Base-by-base conservation (phyloP, 352 stramenopile genomes). In the Pythium scleroteichum region DNA sequence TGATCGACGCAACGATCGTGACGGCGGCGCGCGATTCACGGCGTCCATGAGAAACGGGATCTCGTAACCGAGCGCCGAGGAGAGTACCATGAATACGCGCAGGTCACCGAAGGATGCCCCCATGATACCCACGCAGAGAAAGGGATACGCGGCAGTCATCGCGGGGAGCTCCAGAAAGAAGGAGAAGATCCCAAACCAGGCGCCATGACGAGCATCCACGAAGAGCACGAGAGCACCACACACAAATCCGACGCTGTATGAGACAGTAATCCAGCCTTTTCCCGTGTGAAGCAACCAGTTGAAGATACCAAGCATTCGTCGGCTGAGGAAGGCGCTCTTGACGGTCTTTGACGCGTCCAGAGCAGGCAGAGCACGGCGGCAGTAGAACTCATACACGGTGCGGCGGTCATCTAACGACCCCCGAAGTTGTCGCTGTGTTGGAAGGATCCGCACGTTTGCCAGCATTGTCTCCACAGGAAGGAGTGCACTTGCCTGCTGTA, bases 11-110 rank as follows among this genome's bases (percentile, higher is more conserved):
- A 27, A 54, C 14, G 48, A 54, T 54, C 8, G 48, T 54, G 17
- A 23, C 29, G n/a, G 27, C 4, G 48, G 39, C 4, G 17, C 48
- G 4, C 48, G 27, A 12, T 44, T n/a, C 26, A 54, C 48, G 1
- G 48, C 48, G 48, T 42, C 48, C 48, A 54, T 54, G 29, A 54
- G n/a, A 19, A 54, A 54, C 27, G 48, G 48, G 48, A 54, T 54
- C 29, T 42, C 48, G 19, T 54, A 54, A 1, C 17, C 48, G 20
- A 54, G 39, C 17, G 17, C 48, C 4, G 27, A 41, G 2, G 27
- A 29, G 14, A 54, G 17, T 16, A 54, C n/a, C 48, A 54, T 44
- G 27, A 39, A 20, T 0, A 41, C 14, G 3, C 48, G 48, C 48
- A 19, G 24, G 29, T 54, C 48, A 2, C 17, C 2, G 29, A 54